phyloP scores from a whole-genome alignment of 1,139 yeast species.

The Pichia sp. region DNA sequence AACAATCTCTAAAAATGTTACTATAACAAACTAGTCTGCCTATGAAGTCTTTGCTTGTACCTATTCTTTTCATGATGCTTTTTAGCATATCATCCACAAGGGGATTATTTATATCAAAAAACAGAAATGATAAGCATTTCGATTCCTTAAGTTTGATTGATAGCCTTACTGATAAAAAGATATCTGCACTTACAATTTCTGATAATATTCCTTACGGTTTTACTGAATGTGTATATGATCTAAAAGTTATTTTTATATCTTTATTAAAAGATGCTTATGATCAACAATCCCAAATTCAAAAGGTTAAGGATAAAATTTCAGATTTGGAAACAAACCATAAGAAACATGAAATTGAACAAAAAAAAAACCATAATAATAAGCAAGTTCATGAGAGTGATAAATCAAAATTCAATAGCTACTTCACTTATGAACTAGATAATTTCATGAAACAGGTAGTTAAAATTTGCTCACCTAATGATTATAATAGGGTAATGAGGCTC shows the following conservation, averaged over 20 bases:
- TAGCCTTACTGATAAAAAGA: too few relatives aligned
- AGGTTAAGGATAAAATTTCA: not conserved
- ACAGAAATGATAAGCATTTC: too few relatives aligned
- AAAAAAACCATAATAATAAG: too few relatives aligned
- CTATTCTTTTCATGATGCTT: not conserved
- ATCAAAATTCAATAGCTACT: not conserved
- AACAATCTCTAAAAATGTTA: too few relatives aligned
- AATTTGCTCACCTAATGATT: conserved; percentile 8
- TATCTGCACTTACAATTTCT: too few relatives aligned
- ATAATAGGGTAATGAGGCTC: not conserved
- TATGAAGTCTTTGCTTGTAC: not conserved
- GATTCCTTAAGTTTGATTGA: too few relatives aligned
- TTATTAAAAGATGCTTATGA: not conserved
- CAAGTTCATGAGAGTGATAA: not conserved
- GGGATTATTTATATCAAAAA: too few relatives aligned
- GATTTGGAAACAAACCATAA: not conserved
- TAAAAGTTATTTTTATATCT: conserved; percentile 1
- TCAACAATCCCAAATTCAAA: not conserved
- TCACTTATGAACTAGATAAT: not conserved
- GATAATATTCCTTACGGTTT: too few relatives aligned
- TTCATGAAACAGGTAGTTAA: conserved; percentile 5
- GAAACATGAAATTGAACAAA: too few relatives aligned
- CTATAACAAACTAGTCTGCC: too few relatives aligned
- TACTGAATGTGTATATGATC: conserved; percentile 8
- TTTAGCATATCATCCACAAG: too few relatives aligned